Percentiles rank a stretch among this genome's conserved stretches.
These are phyloP conservation scores for Testicularia cyperi DNA, from an alignment of 1,284 basidiomycete species.

Conservation along the genomic window DNA sequence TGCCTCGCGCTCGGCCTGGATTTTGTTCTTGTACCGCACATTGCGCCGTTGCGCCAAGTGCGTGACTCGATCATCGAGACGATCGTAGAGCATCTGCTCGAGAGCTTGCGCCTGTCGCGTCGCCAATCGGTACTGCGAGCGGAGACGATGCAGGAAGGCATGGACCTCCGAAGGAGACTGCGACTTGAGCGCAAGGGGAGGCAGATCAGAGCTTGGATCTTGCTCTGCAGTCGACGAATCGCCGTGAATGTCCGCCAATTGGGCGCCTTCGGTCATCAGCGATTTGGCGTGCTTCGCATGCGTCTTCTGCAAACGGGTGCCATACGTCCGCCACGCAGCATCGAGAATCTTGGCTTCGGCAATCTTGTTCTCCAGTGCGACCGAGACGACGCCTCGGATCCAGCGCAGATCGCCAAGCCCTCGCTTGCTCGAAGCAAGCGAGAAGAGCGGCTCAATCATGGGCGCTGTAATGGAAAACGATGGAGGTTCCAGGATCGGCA, in stretches of 20 bases:
- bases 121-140: slow-evolving; percentile 13
- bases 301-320: slow-evolving; percentile 13
- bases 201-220: no score
- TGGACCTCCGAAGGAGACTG: slow-evolving; percentile 10
- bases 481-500: slow-evolving; percentile 40
- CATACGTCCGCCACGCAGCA: slow-evolving; percentile 22
- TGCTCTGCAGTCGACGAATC: background rate
- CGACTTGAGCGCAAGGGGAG: slow-evolving; percentile 13
- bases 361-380: slow-evolving; percentile 25
- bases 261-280: background rate
- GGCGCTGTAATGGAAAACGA: slow-evolving; percentile 25
- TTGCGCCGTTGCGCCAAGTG: slow-evolving; percentile 3
- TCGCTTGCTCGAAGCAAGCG: slow-evolving; percentile 14
- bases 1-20: slow-evolving; percentile 5
- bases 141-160: slow-evolving; percentile 24
- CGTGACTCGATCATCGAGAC: slow-evolving; percentile 19
- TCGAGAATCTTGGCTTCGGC: slow-evolving; percentile 28
- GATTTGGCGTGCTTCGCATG: slow-evolving; percentile 8
- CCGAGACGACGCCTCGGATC: slow-evolving; percentile 10
- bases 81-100: slow-evolving; percentile 27
- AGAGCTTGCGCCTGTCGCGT: slow-evolving; percentile 16
- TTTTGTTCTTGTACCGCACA: slow-evolving; percentile 5
- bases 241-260: no score
- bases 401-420: slow-evolving; percentile 20
- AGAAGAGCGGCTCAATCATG: slow-evolving; percentile 39